Evolutionary conservation across 441 rosid genomes (phyloP).

Genomic region (Erysimum cheiri): DNA sequence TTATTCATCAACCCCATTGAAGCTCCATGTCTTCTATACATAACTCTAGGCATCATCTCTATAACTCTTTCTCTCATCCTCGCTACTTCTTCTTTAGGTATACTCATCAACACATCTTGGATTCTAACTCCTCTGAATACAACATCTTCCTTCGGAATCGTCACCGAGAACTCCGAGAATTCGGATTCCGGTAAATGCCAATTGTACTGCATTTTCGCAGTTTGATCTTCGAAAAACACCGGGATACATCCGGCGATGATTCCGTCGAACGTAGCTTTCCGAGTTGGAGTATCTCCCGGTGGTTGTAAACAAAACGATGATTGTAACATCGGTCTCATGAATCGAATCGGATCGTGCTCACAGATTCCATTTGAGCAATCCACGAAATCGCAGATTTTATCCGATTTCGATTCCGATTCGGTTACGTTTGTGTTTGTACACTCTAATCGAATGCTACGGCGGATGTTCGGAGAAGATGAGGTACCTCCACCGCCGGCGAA

Average conservation of each 20-base stretch:
- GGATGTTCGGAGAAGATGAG: slow-evolving; percentile 62
- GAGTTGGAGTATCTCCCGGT: slow-evolving; percentile 85
- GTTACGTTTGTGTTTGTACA: slow-evolving; percentile 51
- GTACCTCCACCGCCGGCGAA: slow-evolving; percentile 93
- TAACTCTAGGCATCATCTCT: slow-evolving; percentile 73
- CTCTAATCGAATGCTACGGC: slow-evolving; percentile 81
- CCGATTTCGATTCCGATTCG: slow-evolving; percentile 10
- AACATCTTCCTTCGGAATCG: slow-evolving; percentile 82
- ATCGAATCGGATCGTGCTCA: slow-evolving; percentile 84
- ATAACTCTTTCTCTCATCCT: slow-evolving; percentile 73
- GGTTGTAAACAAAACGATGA: slow-evolving; percentile 89
- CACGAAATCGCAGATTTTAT: slow-evolving; percentile 67
- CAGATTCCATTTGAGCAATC: slow-evolving; percentile 94
- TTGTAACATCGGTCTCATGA: slow-evolving; percentile 78
- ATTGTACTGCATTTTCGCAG: slow-evolving; percentile 68
- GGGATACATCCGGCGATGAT: slow-evolving; percentile 89
- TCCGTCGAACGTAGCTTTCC: slow-evolving; percentile 84
- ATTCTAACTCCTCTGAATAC: slow-evolving; percentile 71
- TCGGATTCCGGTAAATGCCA: slow-evolving; percentile 79
- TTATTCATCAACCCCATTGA: slow-evolving; percentile 58
- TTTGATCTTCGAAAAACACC: slow-evolving; percentile 83
- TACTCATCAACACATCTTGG: slow-evolving; percentile 70
- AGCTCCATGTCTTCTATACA: slow-evolving; percentile 82
- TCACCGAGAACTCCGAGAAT: slow-evolving; percentile 63
- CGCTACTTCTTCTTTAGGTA: slow-evolving; percentile 62